phyloP scores from a whole-genome alignment of 257 asterid species.

The Handroanthus guayacan region DNA sequence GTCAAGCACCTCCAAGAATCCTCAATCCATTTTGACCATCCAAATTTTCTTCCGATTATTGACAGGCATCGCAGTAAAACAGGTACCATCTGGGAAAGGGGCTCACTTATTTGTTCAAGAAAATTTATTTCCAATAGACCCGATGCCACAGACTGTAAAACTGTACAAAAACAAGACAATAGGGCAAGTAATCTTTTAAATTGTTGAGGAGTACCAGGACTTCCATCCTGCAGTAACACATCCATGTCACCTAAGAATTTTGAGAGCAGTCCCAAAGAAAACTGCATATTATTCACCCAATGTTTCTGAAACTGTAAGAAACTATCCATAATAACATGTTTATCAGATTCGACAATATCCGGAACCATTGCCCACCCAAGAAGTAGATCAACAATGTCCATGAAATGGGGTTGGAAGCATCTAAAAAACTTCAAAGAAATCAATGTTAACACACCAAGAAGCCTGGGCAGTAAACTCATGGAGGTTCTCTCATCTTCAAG shows the following conservation, averaged over 20 bases:
- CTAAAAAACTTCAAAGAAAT: conserved; percentile 88
- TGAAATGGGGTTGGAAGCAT: conserved; percentile 95
- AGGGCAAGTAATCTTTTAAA: conserved; percentile 84
- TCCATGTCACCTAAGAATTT: conserved; percentile 98
- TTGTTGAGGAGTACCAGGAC: conserved; percentile 83
- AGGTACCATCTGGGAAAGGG: conserved; percentile 92
- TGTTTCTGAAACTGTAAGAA: conserved; percentile 96
- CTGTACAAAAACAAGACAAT: conserved; percentile 87
- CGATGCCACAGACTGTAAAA: conserved; percentile 92
- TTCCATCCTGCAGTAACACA: conserved; percentile 81
- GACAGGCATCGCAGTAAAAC: conserved; percentile 79
- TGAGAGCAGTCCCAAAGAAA: conserved; percentile 86
- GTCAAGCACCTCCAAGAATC: conserved; percentile 99
- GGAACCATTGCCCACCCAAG: conserved; percentile 99
- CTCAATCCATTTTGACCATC: conserved; percentile 95
- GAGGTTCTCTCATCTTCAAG: conserved; percentile 99
- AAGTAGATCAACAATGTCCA: conserved; percentile 93
- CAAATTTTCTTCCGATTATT: conserved; percentile 85
- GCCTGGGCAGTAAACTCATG: conserved; percentile 70
- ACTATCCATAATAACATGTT: conserved; percentile 89
- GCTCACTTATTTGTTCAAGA: conserved; percentile 82
- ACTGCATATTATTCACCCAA: conserved; percentile 97
- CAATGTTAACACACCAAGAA: conserved; percentile 77
- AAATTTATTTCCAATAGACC: conserved; percentile 93
- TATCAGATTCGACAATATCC: conserved; percentile 76